phyloP scores from a whole-genome alignment of 805 yeast genomes.

The Starmerella vitae region DNA sequence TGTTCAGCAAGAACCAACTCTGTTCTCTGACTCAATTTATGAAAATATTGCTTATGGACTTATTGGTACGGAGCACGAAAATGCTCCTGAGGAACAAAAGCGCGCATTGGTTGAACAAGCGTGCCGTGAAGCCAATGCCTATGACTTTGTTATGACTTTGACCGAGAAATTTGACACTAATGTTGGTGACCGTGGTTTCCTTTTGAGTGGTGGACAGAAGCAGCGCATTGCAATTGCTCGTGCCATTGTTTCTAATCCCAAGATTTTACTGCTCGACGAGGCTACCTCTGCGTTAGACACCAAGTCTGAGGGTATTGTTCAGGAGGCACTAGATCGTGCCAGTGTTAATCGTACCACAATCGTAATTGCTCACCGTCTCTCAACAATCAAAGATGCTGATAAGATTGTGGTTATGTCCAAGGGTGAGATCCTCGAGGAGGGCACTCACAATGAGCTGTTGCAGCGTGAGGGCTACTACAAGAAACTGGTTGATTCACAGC shows the following conservation, averaged over 20 bases:
- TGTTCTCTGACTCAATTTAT: constrained; percentile 74
- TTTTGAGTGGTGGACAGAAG: constrained; percentile 58
- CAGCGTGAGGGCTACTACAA: constrained; percentile 23
- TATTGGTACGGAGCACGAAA: constrained; percentile 54
- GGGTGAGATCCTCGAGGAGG: constrained; percentile 39
- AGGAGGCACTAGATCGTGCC: constrained; percentile 31
- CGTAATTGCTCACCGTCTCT: constrained; percentile 45
- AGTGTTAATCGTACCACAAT: constrained; percentile 35
- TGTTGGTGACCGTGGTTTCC: constrained; percentile 44
- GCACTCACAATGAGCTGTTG: constrained; percentile 31
- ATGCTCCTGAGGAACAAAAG: constrained; percentile 29
- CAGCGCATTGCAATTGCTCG: constrained; percentile 62
- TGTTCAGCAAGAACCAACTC: constrained; percentile 92
- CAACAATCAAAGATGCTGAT: constrained; percentile 45
- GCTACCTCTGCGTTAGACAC: constrained; percentile 51
- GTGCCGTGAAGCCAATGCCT: constrained; percentile 30
- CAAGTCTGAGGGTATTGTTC: constrained; percentile 32
- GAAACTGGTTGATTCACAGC: constrained; percentile 30
- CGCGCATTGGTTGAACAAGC: constrained; percentile 29
- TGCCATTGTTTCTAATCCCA: constrained; percentile 50
- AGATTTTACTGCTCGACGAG: constrained; percentile 47
- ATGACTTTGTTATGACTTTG: constrained; percentile 37
- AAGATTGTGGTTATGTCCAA: constrained; percentile 39
- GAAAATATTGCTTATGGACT: constrained; percentile 84
- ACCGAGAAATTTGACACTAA: constrained; percentile 77